Evolutionary conservation across 768 basidiomycete species (phyloP).

Genomic region (Gymnopilus junonius): DNA sequence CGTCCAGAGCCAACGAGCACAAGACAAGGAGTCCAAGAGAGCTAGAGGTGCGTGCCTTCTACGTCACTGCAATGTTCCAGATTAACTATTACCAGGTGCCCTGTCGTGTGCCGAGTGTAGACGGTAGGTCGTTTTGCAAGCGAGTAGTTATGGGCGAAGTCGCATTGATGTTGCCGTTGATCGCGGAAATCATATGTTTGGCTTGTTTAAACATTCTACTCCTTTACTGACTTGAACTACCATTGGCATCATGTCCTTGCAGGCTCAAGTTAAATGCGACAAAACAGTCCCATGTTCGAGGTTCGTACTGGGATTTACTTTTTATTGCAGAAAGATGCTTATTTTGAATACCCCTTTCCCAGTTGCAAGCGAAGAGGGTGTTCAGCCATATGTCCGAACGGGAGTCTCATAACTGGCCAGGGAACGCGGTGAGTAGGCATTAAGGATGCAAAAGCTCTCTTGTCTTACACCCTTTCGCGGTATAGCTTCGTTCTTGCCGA

Average conservation of each 20-base stretch:
- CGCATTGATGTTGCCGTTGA: slow-evolving; percentile 8
- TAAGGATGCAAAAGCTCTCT: background rate
- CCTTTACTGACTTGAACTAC: slow-evolving; percentile 4
- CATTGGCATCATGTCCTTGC: background rate
- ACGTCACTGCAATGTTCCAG: background rate
- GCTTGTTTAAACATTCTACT: background rate
- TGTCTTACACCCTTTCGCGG: background rate
- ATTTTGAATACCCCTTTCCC: background rate
- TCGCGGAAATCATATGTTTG: slow-evolving; percentile 9
- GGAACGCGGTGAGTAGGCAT: slow-evolving; percentile 63
- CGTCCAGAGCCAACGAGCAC: slow-evolving; percentile 48
- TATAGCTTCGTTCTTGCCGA: slow-evolving; percentile 72
- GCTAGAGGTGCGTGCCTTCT: slow-evolving; percentile 49
- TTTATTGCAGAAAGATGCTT: background rate
- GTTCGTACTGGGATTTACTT: slow-evolving; percentile 25
- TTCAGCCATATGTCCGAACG: slow-evolving; percentile 79
- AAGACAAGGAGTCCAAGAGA: slow-evolving; percentile 70
- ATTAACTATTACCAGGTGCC: slow-evolving; percentile 37
- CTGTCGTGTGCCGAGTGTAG: slow-evolving; percentile 68
- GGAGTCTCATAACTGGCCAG: slow-evolving; percentile 76
- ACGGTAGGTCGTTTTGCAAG: slow-evolving; percentile 40
- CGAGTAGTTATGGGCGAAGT: background rate
- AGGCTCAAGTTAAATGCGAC: slow-evolving; percentile 79
- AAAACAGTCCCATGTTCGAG: slow-evolving; percentile 67
- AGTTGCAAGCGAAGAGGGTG: slow-evolving; percentile 77